phyloP scores from a whole-genome alignment of 441 rosid species.

The Daphne laureola region DNA sequence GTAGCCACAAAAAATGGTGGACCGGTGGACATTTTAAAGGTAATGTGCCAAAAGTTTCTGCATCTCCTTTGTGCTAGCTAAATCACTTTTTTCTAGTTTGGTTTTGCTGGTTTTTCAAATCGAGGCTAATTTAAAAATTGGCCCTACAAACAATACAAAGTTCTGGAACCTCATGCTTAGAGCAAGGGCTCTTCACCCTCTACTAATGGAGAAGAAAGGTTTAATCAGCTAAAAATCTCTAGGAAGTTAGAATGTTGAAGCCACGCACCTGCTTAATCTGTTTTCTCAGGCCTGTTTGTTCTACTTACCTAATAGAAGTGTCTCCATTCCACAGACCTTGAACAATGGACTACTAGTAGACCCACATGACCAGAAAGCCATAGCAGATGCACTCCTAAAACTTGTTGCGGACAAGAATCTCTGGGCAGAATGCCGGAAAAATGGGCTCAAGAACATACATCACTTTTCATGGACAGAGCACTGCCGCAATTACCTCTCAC shows the following conservation, averaged over 20 bases:
- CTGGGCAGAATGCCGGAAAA: conserved; percentile 55
- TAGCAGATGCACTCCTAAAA: conserved; percentile 59
- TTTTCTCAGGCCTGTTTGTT: too few species aligned
- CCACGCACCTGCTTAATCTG: neutral
- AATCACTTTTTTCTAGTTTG: too few species aligned
- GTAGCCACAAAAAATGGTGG: conserved; percentile 76
- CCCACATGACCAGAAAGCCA: conserved; percentile 59
- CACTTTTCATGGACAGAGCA: conserved; percentile 69
- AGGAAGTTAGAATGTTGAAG: neutral
- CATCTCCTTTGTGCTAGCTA: neutral
- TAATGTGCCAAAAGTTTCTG: conserved; percentile 15
- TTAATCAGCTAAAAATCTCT: too few species aligned
- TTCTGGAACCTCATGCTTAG: too few species aligned
- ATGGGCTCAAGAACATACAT: conserved; percentile 52
- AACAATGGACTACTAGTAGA: conserved; percentile 58
- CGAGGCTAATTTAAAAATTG: too few species aligned
- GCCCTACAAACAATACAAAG: too few species aligned
- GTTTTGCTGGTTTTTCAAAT: too few species aligned
- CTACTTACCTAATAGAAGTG: conserved; percentile 8
- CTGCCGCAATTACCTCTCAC: conserved; percentile 75
- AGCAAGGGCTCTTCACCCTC: too few species aligned
- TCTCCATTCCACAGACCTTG: conserved; percentile 35
- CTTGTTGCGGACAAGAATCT: conserved; percentile 53
- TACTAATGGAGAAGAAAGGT: too few species aligned
- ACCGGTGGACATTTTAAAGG: conserved; percentile 66